Percentiles rank a stretch among this genome's conserved stretches.
These are phyloP conservation scores for Colletotrichum nymphaeae DNA, from an alignment of 2,329 filamentous ascomycete species.

Conservation along the genomic window DNA sequence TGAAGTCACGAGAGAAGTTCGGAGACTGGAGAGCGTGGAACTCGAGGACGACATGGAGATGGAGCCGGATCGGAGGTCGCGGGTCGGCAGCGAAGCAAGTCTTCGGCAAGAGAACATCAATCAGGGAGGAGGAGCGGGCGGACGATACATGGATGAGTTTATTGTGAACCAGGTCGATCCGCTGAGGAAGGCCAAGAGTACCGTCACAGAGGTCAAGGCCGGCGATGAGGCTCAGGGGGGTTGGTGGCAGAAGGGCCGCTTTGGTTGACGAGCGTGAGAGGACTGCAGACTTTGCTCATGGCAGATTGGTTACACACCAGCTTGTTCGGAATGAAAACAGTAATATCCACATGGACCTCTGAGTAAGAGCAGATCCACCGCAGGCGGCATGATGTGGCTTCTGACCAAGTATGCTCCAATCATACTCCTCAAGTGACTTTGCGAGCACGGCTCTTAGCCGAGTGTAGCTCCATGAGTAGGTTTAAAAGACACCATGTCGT, in stretches of 20 bases:
- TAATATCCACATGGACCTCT: not conserved
- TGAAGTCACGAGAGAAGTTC: slow-evolving; percentile 22
- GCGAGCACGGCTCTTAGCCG: too few species aligned
- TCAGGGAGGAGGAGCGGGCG: not conserved
- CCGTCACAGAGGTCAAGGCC: slow-evolving; percentile 22
- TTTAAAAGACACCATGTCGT: too few species aligned
- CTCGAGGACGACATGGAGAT: slow-evolving; percentile 29
- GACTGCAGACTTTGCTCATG: not conserved
- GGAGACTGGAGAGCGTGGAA: slow-evolving; percentile 20
- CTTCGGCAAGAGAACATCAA: slow-evolving; percentile 20
- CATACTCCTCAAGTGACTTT: not conserved
- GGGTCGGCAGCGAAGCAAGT: slow-evolving; percentile 33
- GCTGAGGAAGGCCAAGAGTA: slow-evolving; percentile 13
- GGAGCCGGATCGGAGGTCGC: slow-evolving; percentile 22
- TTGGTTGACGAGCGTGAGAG: not conserved
- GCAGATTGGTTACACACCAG: not conserved
- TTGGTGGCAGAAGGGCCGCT: slow-evolving; percentile 16
- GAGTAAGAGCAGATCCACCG: not conserved
- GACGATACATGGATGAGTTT: slow-evolving; percentile 20
- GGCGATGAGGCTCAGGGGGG: not conserved
- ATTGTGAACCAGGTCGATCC: slow-evolving; percentile 22
- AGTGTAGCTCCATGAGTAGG: too few species aligned
- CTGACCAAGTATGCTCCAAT: not conserved
- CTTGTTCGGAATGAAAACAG: not conserved
- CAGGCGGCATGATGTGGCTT: not conserved